Evolutionary conservation across 306 rosid species (phyloP).

Genomic region (Dalbergia cultrata): DNA sequence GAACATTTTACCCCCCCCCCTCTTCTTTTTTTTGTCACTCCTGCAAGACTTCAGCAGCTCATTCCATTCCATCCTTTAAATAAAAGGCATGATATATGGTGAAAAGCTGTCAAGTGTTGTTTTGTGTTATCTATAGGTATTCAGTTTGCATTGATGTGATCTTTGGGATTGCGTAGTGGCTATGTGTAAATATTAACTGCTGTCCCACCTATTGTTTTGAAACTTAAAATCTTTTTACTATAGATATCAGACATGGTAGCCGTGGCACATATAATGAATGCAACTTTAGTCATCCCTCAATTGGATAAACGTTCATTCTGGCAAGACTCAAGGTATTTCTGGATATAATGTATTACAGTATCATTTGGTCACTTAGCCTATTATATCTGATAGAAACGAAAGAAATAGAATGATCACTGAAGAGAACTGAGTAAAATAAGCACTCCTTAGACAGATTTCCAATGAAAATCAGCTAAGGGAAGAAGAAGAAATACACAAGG

Average conservation of each 20-base stretch:
- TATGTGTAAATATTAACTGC: slow-evolving; percentile 34
- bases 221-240: slow-evolving; percentile 37
- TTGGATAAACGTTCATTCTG: slow-evolving; percentile 93
- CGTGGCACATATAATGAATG: slow-evolving; percentile 90
- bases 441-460: too few relatives aligned
- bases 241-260: slow-evolving; percentile 97
- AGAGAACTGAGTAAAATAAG: too few relatives aligned
- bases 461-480: too few relatives aligned
- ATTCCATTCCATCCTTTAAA: slow-evolving; percentile 17
- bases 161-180: slow-evolving; percentile 6
- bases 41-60: slow-evolving; percentile 19
- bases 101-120: not conserved
- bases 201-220: not conserved
- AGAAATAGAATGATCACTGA: too few relatives aligned
- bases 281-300: slow-evolving; percentile 90
- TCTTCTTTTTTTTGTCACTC: not conserved
- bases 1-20: slow-evolving; percentile 1
- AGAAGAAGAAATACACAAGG: too few relatives aligned
- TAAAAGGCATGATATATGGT: slow-evolving; percentile 32
- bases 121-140: slow-evolving; percentile 17
- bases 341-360: slow-evolving; percentile 24
- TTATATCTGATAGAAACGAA: too few relatives aligned
- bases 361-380: slow-evolving; percentile 26
- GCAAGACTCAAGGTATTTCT: slow-evolving; percentile 83
- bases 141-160: slow-evolving; percentile 33